Percentiles rank a stretch among this genome's conserved stretches.
phyloP scores from a whole-genome alignment of 73 alveolate genomes.

The Paramecium octaurelia region DNA sequence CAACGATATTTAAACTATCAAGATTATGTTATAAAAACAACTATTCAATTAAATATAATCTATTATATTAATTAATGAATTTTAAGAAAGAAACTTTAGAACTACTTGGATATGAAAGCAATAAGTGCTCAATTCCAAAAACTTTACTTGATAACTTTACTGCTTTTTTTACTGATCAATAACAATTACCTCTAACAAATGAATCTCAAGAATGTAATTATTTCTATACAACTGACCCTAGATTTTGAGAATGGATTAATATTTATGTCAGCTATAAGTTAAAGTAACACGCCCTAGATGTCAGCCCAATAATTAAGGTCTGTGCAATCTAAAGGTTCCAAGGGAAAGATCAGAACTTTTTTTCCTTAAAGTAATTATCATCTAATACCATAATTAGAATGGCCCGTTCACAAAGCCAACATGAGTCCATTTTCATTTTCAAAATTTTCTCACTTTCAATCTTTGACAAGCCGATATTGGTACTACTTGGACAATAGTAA shows the following conservation, averaged over 20 bases:
- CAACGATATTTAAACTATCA: not conserved
- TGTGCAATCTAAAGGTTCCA: not conserved
- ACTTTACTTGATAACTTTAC: not conserved
- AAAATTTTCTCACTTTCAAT: not conserved
- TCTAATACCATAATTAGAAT: not conserved
- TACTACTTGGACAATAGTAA: constrained; percentile 20
- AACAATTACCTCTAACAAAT: not conserved
- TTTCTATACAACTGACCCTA: not conserved
- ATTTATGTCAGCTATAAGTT: not conserved
- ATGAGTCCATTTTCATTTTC: constrained; percentile 46
- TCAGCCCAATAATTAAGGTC: not conserved
- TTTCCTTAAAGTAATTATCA: constrained; percentile 11
- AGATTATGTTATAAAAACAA: not conserved
- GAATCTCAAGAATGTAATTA: not conserved
- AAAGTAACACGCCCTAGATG: not conserved
- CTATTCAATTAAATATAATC: not conserved
- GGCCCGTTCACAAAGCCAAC: not conserved
- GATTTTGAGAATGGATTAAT: not conserved
- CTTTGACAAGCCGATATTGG: constrained; percentile 29
- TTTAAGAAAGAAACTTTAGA: not conserved
- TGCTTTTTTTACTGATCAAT: not conserved
- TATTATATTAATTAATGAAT: not conserved
- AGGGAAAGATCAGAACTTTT: constrained; percentile 26
- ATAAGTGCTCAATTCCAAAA: not conserved
- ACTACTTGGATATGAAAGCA: not conserved